Base-by-base conservation (phyloP, 2,329 filamentous ascomycete genomes). In the Penicillium sp. region DNA sequence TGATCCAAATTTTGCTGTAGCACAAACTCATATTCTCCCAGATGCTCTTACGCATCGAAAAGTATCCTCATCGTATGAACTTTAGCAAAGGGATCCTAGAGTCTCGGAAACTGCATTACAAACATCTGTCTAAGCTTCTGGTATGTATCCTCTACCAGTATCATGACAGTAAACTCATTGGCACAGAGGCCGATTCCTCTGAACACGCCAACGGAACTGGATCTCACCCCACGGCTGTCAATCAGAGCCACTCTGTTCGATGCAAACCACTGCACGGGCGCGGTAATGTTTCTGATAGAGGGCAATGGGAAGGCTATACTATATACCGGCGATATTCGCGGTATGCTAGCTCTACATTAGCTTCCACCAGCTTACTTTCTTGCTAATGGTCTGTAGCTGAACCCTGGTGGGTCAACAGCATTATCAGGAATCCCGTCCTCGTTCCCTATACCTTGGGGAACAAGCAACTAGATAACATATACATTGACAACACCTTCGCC, bases 261-360 rank as follows among this genome's bases (percentile, higher is more conserved):
- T 71, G 89, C 91, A 1, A 96, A 97, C 60, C 91, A 96, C 64
- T 97, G 91, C 60, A 79, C 85, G 0, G 90, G 91, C 0, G 83
- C 88, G 17, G 88, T 93, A n/a, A 95, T 95, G 88, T 96, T 96
- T 63, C 73, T 96, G n/a, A 85, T 96, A 24, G 87, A 96, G 69
- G 83, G 81, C 2, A 69, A 80, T 47, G 77, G 75, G 0, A 87
- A 82, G 53, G 83, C 88, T 1, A 77, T 94, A 2, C 72, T 96
- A 0, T 97, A 95, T 62, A 95, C 90, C 0, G 90, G 90, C 4
- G 91, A 96, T 61, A 83, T 95, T 34, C 79, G 91, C 57, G 84
- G 72, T 74, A 12, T 19, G 12, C 4, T 15, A 19, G 28, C 3
- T 44, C 7, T 17, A n/a, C n/a, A n/a, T n/a, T n/a, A n/a, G n/a